Evolutionary conservation across 1,139 yeast species (phyloP).

Genomic region (Sugiyamaella xylanicola): DNA sequence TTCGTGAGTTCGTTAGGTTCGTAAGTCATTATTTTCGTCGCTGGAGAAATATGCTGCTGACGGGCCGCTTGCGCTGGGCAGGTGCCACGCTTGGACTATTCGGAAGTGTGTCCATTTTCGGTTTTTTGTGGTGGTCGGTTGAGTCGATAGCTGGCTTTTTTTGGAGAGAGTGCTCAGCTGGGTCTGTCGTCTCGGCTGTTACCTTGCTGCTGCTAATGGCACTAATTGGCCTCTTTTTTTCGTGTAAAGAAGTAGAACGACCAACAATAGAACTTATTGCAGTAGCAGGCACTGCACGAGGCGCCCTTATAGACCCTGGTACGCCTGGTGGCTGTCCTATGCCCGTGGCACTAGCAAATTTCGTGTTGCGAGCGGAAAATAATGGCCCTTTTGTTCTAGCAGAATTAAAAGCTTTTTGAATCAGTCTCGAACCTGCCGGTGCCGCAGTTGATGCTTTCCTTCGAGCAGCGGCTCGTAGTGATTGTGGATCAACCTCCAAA

Average conservation of each 20-base stretch:
- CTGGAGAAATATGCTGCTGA: constrained; percentile 12
- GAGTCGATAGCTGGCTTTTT: not conserved
- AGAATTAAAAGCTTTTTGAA: constrained; percentile 29
- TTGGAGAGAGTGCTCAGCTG: not conserved
- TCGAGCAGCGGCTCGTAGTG: constrained; percentile 26
- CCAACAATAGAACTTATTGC: too few relatives aligned
- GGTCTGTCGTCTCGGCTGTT: not conserved
- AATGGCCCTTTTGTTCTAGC: constrained; percentile 35
- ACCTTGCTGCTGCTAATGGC: not conserved
- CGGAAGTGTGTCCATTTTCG: not conserved
- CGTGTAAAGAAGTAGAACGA: too few relatives aligned
- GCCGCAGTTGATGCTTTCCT: constrained; percentile 23
- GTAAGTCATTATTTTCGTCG: constrained; percentile 11
- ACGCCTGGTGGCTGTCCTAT: not conserved
- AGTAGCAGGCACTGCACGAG: constrained; percentile 2
- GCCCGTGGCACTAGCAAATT: constrained; percentile 24
- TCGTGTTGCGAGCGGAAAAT: constrained; percentile 32
- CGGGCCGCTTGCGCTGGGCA: constrained; percentile 7
- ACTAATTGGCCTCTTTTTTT: not conserved
- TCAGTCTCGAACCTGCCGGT: constrained; percentile 31
- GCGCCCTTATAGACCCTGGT: constrained; percentile 7
- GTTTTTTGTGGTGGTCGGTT: constrained; percentile 1
- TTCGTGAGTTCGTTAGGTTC: constrained; percentile 4
- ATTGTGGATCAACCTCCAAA: constrained; percentile 34
- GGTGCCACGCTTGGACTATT: not conserved